phyloP scores from a whole-genome alignment of 805 yeast genomes.

The Torulaspora delbrueckii region DNA sequence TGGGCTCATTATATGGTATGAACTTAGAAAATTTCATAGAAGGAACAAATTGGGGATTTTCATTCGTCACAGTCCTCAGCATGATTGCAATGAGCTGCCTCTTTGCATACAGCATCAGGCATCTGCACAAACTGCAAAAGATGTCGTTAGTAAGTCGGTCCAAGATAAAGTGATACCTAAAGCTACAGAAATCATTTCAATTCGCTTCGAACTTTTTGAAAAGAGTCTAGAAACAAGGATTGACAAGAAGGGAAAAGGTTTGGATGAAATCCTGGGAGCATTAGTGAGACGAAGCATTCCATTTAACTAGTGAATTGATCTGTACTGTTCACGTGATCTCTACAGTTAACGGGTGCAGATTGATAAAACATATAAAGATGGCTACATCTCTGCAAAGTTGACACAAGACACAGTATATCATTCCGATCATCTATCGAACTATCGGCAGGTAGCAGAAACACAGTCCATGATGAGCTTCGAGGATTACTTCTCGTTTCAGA shows the following conservation, averaged over 20 bases:
- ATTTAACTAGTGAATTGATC: no score
- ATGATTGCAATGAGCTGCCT: constrained; percentile 45
- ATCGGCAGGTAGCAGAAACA: neutral
- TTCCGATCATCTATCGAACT: neutral
- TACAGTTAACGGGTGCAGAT: neutral
- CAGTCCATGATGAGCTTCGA: constrained; percentile 33
- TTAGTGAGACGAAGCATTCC: neutral
- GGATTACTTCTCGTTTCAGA: constrained; percentile 62
- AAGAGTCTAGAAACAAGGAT: neutral
- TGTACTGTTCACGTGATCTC: neutral
- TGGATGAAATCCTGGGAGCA: neutral
- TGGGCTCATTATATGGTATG: constrained; percentile 93
- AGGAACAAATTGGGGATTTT: constrained; percentile 68
- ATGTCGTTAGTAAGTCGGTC: constrained; percentile 60
- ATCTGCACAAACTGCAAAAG: constrained; percentile 61
- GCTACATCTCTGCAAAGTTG: neutral
- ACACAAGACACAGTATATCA: neutral
- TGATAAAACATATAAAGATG: neutral
- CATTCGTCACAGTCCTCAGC: constrained; percentile 39
- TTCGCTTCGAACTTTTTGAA: neutral
- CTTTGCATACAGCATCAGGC: constrained; percentile 50
- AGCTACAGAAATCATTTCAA: neutral
- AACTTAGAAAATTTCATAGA: constrained; percentile 89
- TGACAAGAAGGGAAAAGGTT: no score
- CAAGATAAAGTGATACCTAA: neutral